phyloP scores from a whole-genome alignment of 805 yeast species.

The Wickerhamomyces silvicola region DNA sequence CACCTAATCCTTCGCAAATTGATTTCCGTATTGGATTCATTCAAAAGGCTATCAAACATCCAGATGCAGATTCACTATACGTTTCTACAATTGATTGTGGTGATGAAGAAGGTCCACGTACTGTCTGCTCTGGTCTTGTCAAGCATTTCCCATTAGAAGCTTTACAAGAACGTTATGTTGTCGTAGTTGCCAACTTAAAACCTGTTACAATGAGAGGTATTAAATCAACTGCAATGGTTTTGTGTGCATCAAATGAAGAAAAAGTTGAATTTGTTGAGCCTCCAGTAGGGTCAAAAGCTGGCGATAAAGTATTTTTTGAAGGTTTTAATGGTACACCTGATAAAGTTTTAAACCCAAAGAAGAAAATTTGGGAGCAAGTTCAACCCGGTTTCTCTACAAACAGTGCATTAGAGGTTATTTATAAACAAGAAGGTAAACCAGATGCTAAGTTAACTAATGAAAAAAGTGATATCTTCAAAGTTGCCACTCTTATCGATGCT shows the following conservation, averaged over 20 bases:
- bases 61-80: conserved; percentile 94
- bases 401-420: conserved; percentile 70
- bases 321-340: conserved; percentile 87
- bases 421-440: conserved; percentile 71
- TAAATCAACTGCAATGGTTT: conserved; percentile 92
- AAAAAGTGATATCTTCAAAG: conserved; percentile 73
- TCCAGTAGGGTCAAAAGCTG: conserved; percentile 87
- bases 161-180: conserved; percentile 90
- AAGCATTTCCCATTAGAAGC: conserved; percentile 85
- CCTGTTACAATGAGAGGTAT: conserved; percentile 98
- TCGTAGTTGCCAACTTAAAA: conserved; percentile 91
- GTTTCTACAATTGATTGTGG: conserved; percentile 97
- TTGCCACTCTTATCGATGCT: conserved; percentile 66
- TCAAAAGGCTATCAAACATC: conserved; percentile 94
- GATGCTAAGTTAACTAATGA: conserved; percentile 64
- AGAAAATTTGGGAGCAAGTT: conserved; percentile 93
- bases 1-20: conserved; percentile 76
- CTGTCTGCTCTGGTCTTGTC: conserved; percentile 95
- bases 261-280: conserved; percentile 91
- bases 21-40: conserved; percentile 96
- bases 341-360: conserved; percentile 91
- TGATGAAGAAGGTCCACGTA: conserved; percentile 95
- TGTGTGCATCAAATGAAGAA: conserved; percentile 78
- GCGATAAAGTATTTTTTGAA: conserved; percentile 94
- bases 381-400: conserved; percentile 89